phyloP scores from a whole-genome alignment of 768 basidiomycete genomes.

The Rhizopogon sp. region DNA sequence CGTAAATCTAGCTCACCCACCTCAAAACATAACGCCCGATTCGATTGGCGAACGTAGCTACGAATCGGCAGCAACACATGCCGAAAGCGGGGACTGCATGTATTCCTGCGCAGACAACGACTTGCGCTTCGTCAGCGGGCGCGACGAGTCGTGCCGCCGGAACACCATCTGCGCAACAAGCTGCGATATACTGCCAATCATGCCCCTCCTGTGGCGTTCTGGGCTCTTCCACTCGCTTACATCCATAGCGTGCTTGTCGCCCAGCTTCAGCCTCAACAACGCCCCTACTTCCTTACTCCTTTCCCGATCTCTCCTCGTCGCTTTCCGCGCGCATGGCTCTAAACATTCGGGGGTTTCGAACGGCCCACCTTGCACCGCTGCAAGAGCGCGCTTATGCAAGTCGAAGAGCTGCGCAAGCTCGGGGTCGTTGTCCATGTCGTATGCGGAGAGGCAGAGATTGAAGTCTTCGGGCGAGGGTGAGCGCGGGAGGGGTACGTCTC shows the following conservation, averaged over 20 bases:
- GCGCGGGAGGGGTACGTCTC: constrained; percentile 32
- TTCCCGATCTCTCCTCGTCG: constrained; percentile 44
- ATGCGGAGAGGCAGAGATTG: constrained; percentile 28
- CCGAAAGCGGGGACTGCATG: constrained; percentile 25
- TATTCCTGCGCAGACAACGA: constrained; percentile 15
- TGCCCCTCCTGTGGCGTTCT: constrained; percentile 19
- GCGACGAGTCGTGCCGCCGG: constrained; percentile 33
- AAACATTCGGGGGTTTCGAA: constrained; percentile 32
- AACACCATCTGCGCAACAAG: constrained; percentile 46
- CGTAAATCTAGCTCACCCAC: constrained; percentile 1
- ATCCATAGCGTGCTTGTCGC: constrained; percentile 17
- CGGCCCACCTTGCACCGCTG: constrained; percentile 29
- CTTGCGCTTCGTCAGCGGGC: constrained; percentile 35
- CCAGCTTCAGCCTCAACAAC: constrained; percentile 52
- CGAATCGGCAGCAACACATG: constrained; percentile 10
- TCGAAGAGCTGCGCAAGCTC: constrained; percentile 36
- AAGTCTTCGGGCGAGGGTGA: constrained; percentile 41
- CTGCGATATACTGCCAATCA: constrained; percentile 30
- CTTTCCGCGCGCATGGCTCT: constrained; percentile 26
- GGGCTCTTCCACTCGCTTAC: constrained; percentile 20
- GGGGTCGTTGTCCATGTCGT: constrained; percentile 29
- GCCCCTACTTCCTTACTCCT: constrained; percentile 50
- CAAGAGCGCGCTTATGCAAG: constrained; percentile 32
- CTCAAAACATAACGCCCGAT: neutral
- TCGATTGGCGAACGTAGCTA: neutral